Evolutionary conservation across 139 green algal species (phyloP).

Genomic region (Picochlorum sp.): DNA sequence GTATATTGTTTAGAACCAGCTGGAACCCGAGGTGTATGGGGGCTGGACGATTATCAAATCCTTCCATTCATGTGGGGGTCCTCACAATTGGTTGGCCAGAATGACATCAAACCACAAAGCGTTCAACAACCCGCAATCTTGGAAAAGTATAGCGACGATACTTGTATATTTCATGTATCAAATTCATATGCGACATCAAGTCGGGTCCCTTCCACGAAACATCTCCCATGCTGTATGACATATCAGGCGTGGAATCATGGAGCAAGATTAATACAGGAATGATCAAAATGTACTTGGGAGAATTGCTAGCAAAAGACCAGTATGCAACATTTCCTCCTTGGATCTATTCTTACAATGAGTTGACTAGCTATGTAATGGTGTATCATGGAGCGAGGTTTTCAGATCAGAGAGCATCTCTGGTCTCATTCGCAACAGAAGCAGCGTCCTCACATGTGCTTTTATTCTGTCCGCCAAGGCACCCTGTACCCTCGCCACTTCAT

Average conservation of each 20-base stretch:
- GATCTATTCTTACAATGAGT: slow-evolving; percentile 52
- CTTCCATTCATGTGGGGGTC: slow-evolving; percentile 91
- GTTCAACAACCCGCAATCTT: slow-evolving; percentile 74
- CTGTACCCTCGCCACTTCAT: no score
- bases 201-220: slow-evolving; percentile 88
- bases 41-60: slow-evolving; percentile 98
- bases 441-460: no score
- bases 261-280: slow-evolving; percentile 86
- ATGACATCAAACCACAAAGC: slow-evolving; percentile 61
- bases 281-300: slow-evolving; percentile 97
- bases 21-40: slow-evolving; percentile 93
- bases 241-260: slow-evolving; percentile 79
- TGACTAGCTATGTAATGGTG: neutral
- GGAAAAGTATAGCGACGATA: slow-evolving; percentile 63
- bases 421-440: no score
- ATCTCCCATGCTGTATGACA: slow-evolving; percentile 92
- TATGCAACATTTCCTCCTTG: slow-evolving; percentile 98
- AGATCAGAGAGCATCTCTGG: no score
- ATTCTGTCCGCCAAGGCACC: no score
- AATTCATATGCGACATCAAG: slow-evolving; percentile 87
- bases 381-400: no score
- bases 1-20: slow-evolving; percentile 96
- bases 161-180: slow-evolving; percentile 77
- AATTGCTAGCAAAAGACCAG: slow-evolving; percentile 95
- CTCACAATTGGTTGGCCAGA: slow-evolving; percentile 69